Conservation (phyloP, 768 basidiomycete genomes). For the Artomyces pyxidatus region DNA sequence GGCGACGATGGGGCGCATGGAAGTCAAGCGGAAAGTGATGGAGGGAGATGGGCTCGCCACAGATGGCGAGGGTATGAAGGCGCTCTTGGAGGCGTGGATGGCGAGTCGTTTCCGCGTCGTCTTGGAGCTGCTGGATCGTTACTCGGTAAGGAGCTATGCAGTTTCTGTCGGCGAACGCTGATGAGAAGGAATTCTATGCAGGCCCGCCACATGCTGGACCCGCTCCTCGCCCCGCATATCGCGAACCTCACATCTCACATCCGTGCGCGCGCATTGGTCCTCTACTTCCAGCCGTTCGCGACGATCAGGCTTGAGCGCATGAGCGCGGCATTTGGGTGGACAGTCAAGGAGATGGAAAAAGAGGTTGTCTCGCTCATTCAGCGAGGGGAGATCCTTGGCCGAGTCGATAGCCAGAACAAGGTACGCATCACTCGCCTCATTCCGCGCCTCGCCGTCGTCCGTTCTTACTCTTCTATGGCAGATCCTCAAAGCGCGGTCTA, state of each 20-base stretch:
- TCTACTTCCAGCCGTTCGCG: constrained; percentile 88
- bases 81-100: constrained; percentile 81
- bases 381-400: constrained; percentile 65
- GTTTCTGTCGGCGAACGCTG: background rate
- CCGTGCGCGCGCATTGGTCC: constrained; percentile 67
- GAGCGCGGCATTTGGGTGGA: constrained; percentile 82
- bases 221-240: constrained; percentile 69
- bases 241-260: constrained; percentile 57
- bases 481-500: constrained; percentile 77
- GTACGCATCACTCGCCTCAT: constrained; percentile 26
- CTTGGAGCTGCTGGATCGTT: constrained; percentile 61
- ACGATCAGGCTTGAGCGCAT: constrained; percentile 78
- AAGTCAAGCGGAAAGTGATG: constrained; percentile 67
- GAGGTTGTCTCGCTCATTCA: constrained; percentile 76
- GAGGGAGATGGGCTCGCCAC: constrained; percentile 10
- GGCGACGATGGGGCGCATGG: constrained; percentile 60
- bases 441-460: background rate
- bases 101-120: constrained; percentile 80
- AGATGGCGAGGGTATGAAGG: constrained; percentile 35
- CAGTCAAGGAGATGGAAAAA: constrained; percentile 57
- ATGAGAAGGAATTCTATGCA: constrained; percentile 21
- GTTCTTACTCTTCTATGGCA: constrained; percentile 20
- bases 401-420: constrained; percentile 88
- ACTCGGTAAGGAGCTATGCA: constrained; percentile 42
- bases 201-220: constrained; percentile 73